These are phyloP conservation scores for Ogataea methylovora DNA, from an alignment of 805 yeast species.

Conservation along the genomic window DNA sequence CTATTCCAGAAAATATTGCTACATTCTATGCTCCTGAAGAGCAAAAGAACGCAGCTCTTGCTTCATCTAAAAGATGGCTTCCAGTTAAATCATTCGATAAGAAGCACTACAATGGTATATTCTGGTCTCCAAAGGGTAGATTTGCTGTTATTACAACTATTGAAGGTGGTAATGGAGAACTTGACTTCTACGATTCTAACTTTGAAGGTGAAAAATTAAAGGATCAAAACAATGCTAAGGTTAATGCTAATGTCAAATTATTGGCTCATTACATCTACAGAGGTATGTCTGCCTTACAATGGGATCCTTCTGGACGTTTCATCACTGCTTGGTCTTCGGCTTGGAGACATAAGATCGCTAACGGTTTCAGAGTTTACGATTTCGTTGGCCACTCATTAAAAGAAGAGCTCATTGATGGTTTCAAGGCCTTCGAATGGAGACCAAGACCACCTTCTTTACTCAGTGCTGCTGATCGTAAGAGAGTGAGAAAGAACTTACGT, in stretches of 20 bases:
- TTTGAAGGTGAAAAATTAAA: constrained; percentile 56
- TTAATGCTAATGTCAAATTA: constrained; percentile 50
- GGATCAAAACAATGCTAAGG: constrained; percentile 35
- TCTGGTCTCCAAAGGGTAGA: constrained; percentile 93
- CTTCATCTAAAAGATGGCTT: constrained; percentile 28
- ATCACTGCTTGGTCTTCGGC: constrained; percentile 82
- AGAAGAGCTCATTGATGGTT: constrained; percentile 73
- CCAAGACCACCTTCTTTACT: constrained; percentile 86
- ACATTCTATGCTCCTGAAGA: constrained; percentile 82
- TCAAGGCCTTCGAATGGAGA: constrained; percentile 92
- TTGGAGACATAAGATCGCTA: constrained; percentile 79
- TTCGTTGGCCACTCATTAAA: constrained; percentile 70
- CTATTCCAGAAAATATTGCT: constrained; percentile 55
- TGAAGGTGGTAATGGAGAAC: constrained; percentile 40
- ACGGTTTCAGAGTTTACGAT: constrained; percentile 86
- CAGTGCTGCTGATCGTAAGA: constrained; percentile 74
- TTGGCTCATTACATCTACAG: constrained; percentile 57
- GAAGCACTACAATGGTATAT: constrained; percentile 63
- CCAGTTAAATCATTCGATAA: constrained; percentile 49
- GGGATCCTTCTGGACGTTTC: constrained; percentile 97
- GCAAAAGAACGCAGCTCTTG: constrained; percentile 31
- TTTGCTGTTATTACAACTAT: constrained; percentile 51
- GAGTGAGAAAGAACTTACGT: constrained; percentile 81
- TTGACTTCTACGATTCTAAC: constrained; percentile 83
- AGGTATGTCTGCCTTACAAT: constrained; percentile 75